Evolutionary conservation across 495 filamentous ascomycete species (phyloP).

Genomic region (Articulospora tetracladia): DNA sequence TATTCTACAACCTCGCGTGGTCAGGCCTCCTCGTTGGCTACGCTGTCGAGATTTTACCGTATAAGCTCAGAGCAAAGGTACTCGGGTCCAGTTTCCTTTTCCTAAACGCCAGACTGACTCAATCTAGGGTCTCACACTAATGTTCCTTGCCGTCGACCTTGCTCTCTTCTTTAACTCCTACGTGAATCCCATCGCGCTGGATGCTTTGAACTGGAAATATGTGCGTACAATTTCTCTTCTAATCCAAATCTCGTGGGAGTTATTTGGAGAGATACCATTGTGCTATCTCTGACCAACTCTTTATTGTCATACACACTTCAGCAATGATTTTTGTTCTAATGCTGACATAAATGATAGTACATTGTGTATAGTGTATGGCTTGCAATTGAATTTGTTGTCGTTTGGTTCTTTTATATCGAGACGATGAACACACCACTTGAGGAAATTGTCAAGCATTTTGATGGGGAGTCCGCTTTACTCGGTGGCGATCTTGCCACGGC

Average conservation of each 20-base stretch:
- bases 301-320: no score
- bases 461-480: slow-evolving; percentile 17
- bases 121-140: slow-evolving; percentile 33
- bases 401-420: slow-evolving; percentile 44
- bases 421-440: slow-evolving; percentile 23
- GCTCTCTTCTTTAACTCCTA: slow-evolving; percentile 47
- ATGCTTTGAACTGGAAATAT: slow-evolving; percentile 42
- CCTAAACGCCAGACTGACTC: not conserved
- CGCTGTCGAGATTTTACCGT: slow-evolving; percentile 40
- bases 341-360: no score
- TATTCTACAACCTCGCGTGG: slow-evolving; percentile 39
- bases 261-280: no score
- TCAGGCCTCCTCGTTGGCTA: slow-evolving; percentile 31
- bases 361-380: slow-evolving; percentile 39
- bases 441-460: slow-evolving; percentile 23
- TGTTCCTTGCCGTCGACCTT: slow-evolving; percentile 37
- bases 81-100: not conserved
- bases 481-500: slow-evolving; percentile 19
- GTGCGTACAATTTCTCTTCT: no score
- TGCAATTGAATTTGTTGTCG: slow-evolving; percentile 34
- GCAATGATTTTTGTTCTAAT: no score
- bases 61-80: slow-evolving; percentile 40
- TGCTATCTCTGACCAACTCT: no score
- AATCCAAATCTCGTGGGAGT: no score
- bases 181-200: slow-evolving; percentile 43